A percentile compares a stretch with the other conserved stretches of the same genome.
phyloP scores from a whole-genome alignment of 768 basidiomycete species.

The Phaeotremella skinneri region DNA sequence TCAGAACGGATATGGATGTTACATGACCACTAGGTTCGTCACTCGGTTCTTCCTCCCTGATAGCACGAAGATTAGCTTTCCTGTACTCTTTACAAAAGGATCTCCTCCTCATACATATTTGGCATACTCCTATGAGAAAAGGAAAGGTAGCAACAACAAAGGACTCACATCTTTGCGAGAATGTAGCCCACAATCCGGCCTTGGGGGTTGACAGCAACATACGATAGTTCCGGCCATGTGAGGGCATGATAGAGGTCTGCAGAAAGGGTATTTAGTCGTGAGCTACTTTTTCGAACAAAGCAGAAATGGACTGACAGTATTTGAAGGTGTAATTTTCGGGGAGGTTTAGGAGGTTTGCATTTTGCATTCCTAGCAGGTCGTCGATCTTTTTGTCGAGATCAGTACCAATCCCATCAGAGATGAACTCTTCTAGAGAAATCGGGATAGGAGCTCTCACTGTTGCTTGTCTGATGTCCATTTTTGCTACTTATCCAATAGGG shows the following conservation, averaged over 20 bases:
- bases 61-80: not conserved
- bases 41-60: slow-evolving; percentile 60
- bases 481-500: too few species aligned
- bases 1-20: slow-evolving; percentile 90
- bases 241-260: slow-evolving; percentile 88
- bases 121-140: too few species aligned
- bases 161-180: slow-evolving; percentile 82
- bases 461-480: slow-evolving; percentile 55
- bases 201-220: slow-evolving; percentile 84
- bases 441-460: slow-evolving; percentile 38
- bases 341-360: slow-evolving; percentile 86
- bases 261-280: not conserved
- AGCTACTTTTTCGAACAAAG: not conserved
- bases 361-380: slow-evolving; percentile 89
- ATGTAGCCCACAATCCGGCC: slow-evolving; percentile 92
- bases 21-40: slow-evolving; percentile 79
- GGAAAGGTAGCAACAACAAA: too few species aligned
- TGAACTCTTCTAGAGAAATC: not conserved
- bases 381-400: slow-evolving; percentile 60
- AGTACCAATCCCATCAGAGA: not conserved
- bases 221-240: slow-evolving; percentile 91
- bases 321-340: slow-evolving; percentile 80
- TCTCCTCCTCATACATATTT: too few species aligned
- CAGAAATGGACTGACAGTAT: slow-evolving; percentile 56
- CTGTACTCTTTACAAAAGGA: not conserved